Conservation (phyloP, 108 stramenopile species). For the Cyclotella kingstonii region DNA sequence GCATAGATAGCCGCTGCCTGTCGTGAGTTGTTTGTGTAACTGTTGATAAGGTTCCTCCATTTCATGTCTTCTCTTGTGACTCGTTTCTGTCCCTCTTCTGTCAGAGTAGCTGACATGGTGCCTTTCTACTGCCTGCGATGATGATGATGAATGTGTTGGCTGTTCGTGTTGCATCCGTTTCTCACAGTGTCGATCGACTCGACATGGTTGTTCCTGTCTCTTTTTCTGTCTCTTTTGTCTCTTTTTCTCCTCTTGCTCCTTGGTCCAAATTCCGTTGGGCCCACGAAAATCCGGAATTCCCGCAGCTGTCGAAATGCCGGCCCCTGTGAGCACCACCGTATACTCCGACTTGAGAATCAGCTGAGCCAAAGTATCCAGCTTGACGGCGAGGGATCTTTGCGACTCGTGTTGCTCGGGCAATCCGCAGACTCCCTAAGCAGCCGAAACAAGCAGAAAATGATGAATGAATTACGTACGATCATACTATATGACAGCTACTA, state of each 20-base stretch:
- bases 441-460: not conserved
- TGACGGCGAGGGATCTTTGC: slow-evolving; percentile 45
- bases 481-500: no score
- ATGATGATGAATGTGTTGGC: no score
- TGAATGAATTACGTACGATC: not conserved
- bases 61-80: no score
- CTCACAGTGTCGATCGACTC: slow-evolving; percentile 8
- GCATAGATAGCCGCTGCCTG: no score
- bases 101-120: no score
- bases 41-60: no score
- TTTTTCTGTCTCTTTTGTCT: slow-evolving; percentile 8
- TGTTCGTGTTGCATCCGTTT: not conserved
- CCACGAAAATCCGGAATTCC: slow-evolving; percentile 98
- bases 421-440: slow-evolving; percentile 77
- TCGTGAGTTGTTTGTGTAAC: no score
- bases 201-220: not conserved
- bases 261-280: slow-evolving; percentile 91
- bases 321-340: slow-evolving; percentile 91
- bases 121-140: no score
- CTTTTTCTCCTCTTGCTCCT: slow-evolving; percentile 51
- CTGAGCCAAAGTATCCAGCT: slow-evolving; percentile 54
- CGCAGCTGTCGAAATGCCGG: slow-evolving; percentile 88
- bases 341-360: slow-evolving; percentile 48
- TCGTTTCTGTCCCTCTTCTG: no score
- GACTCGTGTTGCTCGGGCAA: slow-evolving; percentile 80